These are phyloP conservation scores for Gentiana dahurica DNA, from an alignment of 257 asterid species.

Conservation along the genomic window DNA sequence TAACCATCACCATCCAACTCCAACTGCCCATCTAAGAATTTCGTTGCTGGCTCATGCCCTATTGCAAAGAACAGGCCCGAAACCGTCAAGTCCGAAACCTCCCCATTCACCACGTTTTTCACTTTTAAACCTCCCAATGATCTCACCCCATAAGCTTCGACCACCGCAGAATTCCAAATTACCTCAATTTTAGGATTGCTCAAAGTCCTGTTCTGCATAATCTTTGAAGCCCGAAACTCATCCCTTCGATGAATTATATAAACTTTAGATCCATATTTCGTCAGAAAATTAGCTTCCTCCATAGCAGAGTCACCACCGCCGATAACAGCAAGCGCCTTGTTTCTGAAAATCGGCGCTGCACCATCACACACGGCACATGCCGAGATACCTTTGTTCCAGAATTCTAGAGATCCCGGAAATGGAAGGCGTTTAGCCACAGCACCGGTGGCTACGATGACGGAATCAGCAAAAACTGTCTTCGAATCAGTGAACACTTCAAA, in stretches of 20 bases:
- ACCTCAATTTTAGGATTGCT: slow-evolving; percentile 64
- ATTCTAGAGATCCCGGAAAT: slow-evolving; percentile 60
- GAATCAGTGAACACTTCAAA: slow-evolving; percentile 47
- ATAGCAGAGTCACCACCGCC: slow-evolving; percentile 99
- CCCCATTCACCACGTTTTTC: slow-evolving; percentile 52
- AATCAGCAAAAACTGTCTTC: slow-evolving; percentile 61
- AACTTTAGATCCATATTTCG: slow-evolving; percentile 91
- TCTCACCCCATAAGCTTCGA: slow-evolving; percentile 74
- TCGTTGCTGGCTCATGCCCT: slow-evolving; percentile 93
- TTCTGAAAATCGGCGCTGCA: slow-evolving; percentile 80
- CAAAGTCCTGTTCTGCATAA: slow-evolving; percentile 70
- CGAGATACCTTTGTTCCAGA: slow-evolving; percentile 89
- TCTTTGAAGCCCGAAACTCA: slow-evolving; percentile 88
- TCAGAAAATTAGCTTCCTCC: slow-evolving; percentile 88
- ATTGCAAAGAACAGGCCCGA: slow-evolving; percentile 84
- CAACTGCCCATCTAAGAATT: slow-evolving; percentile 77
- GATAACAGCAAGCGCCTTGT: slow-evolving; percentile 77
- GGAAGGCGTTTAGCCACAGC: slow-evolving; percentile 73
- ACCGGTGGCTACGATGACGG: slow-evolving; percentile 76
- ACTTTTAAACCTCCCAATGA: slow-evolving; percentile 67
- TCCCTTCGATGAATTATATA: slow-evolving; percentile 73
- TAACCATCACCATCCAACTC: slow-evolving; percentile 84
- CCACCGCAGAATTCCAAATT: slow-evolving; percentile 60
- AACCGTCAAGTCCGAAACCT: slow-evolving; percentile 48
- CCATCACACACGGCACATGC: slow-evolving; percentile 99